A percentile compares a stretch with the other conserved stretches of the same genome.
phyloP scores from a whole-genome alignment of 2,329 filamentous ascomycete species.

The Neonectria sp. region DNA sequence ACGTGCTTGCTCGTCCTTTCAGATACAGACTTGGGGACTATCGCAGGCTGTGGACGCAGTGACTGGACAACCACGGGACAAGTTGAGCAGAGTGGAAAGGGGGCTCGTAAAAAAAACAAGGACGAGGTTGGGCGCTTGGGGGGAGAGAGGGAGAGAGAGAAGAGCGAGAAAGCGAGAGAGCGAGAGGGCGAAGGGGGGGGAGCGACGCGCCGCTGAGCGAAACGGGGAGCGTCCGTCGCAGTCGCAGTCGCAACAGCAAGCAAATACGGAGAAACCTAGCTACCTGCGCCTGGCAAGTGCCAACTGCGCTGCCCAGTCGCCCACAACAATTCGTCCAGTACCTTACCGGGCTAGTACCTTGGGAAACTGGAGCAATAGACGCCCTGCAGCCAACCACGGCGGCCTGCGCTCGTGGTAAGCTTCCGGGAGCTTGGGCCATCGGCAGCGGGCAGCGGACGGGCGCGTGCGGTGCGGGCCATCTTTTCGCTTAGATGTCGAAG shows the following conservation, averaged over 20 bases:
- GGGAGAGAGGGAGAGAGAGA: constrained; percentile 20
- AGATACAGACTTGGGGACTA: constrained; percentile 29
- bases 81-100: constrained; percentile 19
- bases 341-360: constrained; percentile 13
- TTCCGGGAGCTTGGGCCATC: constrained; percentile 52
- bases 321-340: neutral
- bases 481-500: constrained; percentile 34
- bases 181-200: constrained; percentile 22
- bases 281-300: constrained; percentile 17
- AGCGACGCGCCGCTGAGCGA: constrained; percentile 26
- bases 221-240: constrained; percentile 35
- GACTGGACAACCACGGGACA: constrained; percentile 20
- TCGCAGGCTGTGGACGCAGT: constrained; percentile 9
- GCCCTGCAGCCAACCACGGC: constrained; percentile 43
- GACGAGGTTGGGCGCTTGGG: constrained; percentile 44
- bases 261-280: constrained; percentile 21
- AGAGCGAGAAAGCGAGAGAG: constrained; percentile 20
- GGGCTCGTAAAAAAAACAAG: constrained; percentile 32
- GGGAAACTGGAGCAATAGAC: constrained; percentile 21
- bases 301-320: too few relatives aligned
- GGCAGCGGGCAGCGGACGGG: constrained; percentile 35
- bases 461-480: constrained; percentile 39
- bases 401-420: constrained; percentile 40
- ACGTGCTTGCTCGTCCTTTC: constrained; percentile 24
- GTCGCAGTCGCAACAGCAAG: constrained; percentile 44